These are phyloP conservation scores for Rhizopogon salebrosus DNA, from an alignment of 768 basidiomycete genomes.

Conservation along the genomic window DNA sequence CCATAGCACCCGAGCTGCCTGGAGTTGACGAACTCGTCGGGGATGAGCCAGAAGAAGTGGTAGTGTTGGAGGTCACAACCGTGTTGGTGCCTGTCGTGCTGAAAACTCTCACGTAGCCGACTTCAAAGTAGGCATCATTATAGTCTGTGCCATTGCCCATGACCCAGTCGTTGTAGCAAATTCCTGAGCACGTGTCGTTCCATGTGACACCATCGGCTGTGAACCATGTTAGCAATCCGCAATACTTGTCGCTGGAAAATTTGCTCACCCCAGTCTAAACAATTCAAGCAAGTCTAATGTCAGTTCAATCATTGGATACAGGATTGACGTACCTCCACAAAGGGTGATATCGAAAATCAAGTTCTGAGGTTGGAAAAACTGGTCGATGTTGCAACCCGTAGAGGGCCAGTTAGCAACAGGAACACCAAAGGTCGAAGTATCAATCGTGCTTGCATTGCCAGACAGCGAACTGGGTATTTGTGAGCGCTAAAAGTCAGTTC, in stretches of 20 bases:
- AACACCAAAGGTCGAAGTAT: conserved; percentile 55
- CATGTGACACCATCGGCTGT: conserved; percentile 37
- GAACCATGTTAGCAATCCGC: neutral
- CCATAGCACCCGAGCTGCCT: conserved; percentile 6
- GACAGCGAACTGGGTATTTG: conserved; percentile 45
- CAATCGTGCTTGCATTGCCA: conserved; percentile 43
- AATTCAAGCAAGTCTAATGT: conserved; percentile 14
- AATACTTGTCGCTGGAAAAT: neutral
- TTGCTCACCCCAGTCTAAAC: conserved; percentile 28
- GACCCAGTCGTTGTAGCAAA: conserved; percentile 68
- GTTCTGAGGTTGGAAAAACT: conserved; percentile 57
- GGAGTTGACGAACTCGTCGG: conserved; percentile 5
- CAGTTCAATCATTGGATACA: conserved; percentile 20
- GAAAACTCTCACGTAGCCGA: conserved; percentile 53
- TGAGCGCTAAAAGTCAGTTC: conserved; percentile 18
- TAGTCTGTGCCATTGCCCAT: conserved; percentile 57
- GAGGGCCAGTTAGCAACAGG: conserved; percentile 68
- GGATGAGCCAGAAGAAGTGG: conserved; percentile 8
- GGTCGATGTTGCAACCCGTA: conserved; percentile 45
- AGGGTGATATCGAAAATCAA: conserved; percentile 74
- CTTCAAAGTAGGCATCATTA: conserved; percentile 68
- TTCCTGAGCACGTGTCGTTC: conserved; percentile 55
- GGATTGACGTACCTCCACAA: conserved; percentile 45
- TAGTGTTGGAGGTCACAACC: conserved; percentile 17
- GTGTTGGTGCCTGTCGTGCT: conserved; percentile 28